Base-by-base conservation (phyloP, 2,329 filamentous ascomycete genomes). In the Orbilia oligospora region DNA sequence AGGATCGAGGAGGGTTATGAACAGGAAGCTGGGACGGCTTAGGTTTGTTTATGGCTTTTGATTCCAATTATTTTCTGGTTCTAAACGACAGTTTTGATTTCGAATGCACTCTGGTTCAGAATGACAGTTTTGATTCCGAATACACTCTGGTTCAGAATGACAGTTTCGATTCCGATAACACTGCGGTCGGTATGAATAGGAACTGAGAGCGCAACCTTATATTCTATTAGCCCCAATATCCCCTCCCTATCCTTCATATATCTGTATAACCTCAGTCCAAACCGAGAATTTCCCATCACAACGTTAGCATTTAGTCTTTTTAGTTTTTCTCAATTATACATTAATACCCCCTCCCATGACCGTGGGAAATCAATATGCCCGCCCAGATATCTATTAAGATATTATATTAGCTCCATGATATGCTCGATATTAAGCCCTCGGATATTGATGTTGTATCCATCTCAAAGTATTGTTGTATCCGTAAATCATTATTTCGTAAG, bases 1-100 rank as follows among this genome's bases (percentile, higher is more conserved):
- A 46, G 53, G 2, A 38, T 71, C 5, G 67, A 77, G 46, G 61
- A 77, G 33, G 61, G 63, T n/a, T 71, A 71, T 22, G 6, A 70
- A 27, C 71, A 53, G 20, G 72, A 61, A 6, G 48, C 48, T 53
- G 18, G 16, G 5, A 18, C 20, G 1, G 36, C 56, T 16, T 61
- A 44, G 24, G 16, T 27, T 14, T 14, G 9, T 10, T 33, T 18
- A 16, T 14, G n/a, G 14, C 27, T 30, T 55, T 33, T 4, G 10
- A 4, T 6, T 27, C 9, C 22, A 10, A 22, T 16, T 27, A 6
- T 1, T 3, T 22, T 46, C n/a, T 46, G n/a, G 5, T 20, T 9
- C 10, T 6, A 1, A 20, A 46, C n/a, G 44, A 46, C n/a, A 20
- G 44, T 46, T 46, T 46, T 6, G 44, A 46, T 6, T 46, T n/a